Conservation (phyloP, 768 basidiomycete species). For the Coprinellus micaceus region DNA sequence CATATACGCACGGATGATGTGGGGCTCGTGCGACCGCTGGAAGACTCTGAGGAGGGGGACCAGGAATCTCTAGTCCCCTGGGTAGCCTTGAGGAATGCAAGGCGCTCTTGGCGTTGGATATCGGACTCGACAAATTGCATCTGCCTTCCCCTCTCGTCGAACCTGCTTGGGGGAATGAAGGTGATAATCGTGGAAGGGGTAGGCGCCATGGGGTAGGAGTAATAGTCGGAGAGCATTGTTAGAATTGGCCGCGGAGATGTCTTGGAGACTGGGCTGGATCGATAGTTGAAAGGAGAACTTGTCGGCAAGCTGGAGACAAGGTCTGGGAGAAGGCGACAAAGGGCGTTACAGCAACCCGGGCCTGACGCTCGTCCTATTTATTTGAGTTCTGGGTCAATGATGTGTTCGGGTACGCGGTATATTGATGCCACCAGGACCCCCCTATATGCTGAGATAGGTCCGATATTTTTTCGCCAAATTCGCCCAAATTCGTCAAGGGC, state of each 20-base stretch:
- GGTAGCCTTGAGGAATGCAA: constrained; percentile 47
- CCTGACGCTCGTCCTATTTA: neutral
- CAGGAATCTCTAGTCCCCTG: constrained; percentile 24
- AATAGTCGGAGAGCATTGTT: constrained; percentile 16
- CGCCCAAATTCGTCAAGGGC: too few relatives aligned
- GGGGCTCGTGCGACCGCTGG: constrained; percentile 3
- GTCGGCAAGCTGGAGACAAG: neutral
- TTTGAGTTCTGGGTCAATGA: neutral
- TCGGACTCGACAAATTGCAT: constrained; percentile 40
- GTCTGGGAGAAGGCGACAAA: constrained; percentile 7
- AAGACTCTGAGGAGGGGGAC: neutral
- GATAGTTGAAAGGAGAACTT: neutral
- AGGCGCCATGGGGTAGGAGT: constrained; percentile 17
- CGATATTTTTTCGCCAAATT: too few relatives aligned
- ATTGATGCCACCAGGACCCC: neutral
- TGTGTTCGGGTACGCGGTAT: neutral
- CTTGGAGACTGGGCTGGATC: constrained; percentile 1
- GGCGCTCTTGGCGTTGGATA: constrained; percentile 46
- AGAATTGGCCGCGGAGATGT: neutral
- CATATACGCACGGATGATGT: constrained; percentile 9
- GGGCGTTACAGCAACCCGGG: neutral
- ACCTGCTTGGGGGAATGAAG: constrained; percentile 25
- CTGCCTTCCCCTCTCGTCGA: constrained; percentile 44
- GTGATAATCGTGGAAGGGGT: constrained; percentile 23
- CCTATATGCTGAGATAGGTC: too few relatives aligned